Conservation (phyloP, 1,284 basidiomycete species). For the Malassezia globosa region DNA sequence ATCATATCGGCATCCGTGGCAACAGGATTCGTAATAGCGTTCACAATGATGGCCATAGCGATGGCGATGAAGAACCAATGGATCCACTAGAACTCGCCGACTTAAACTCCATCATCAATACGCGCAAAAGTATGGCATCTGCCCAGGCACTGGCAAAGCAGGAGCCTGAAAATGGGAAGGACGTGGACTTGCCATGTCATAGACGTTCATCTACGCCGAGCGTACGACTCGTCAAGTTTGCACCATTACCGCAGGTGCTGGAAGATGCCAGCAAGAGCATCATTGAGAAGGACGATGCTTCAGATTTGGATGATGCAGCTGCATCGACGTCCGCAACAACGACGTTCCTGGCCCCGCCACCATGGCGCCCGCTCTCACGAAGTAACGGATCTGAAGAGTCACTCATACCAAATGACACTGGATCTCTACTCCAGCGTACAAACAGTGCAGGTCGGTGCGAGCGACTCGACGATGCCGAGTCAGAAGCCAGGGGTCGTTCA, state of each 20-base stretch:
- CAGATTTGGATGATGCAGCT: background rate
- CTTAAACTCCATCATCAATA: conserved; percentile 47
- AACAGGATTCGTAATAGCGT: too few relatives aligned
- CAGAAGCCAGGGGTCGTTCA: background rate
- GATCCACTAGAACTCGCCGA: conserved; percentile 43
- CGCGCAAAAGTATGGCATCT: conserved; percentile 39
- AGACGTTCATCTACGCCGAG: background rate
- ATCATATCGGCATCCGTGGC: too few relatives aligned
- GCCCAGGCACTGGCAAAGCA: conserved; percentile 30
- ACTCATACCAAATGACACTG: background rate
- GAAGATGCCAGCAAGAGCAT: background rate
- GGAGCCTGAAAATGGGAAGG: background rate
- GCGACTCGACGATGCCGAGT: background rate
- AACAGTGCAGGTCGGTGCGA: background rate
- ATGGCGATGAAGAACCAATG: conserved; percentile 20
- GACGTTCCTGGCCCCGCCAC: too few relatives aligned
- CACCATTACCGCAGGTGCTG: background rate
- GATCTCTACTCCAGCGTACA: background rate
- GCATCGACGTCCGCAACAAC: background rate
- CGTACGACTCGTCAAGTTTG: background rate
- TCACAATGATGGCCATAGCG: too few relatives aligned
- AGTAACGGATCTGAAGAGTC: background rate
- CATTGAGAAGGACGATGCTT: background rate
- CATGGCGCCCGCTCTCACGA: too few relatives aligned
- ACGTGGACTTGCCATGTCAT: too few relatives aligned